phyloP scores from a whole-genome alignment of 2,329 filamentous ascomycete species.

The Mycosphaerella sp. region DNA sequence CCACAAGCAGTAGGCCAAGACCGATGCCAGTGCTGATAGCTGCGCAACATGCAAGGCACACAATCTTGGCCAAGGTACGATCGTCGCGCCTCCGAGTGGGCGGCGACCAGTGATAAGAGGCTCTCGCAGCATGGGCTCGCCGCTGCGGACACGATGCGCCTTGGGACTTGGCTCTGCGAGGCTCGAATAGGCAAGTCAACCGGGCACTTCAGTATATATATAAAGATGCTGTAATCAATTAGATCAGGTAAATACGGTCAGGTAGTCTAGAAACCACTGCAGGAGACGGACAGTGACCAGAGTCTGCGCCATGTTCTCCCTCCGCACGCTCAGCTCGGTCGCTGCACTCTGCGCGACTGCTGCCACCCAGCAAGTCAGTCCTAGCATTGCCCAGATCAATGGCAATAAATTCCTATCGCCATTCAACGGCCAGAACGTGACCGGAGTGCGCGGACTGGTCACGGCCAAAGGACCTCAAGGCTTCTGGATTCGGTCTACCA shows the following conservation, averaged over 20 bases:
- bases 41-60: slow-evolving; percentile 3
- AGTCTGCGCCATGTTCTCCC: slow-evolving; percentile 1
- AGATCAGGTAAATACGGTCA: background rate
- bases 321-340: slow-evolving; percentile 4
- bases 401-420: slow-evolving; percentile 59
- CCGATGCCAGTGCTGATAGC: background rate
- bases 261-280: background rate
- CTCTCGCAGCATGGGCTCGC: background rate
- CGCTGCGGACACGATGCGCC: slow-evolving; percentile 1
- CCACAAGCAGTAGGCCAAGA: slow-evolving; percentile 6
- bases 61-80: slow-evolving; percentile 3
- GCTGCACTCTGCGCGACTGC: slow-evolving; percentile 9
- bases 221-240: background rate
- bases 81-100: slow-evolving; percentile 1
- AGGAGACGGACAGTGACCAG: too few relatives aligned
- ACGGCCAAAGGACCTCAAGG: slow-evolving; percentile 58
- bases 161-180: background rate
- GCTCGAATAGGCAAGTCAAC: slow-evolving; percentile 12
- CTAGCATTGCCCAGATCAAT: slow-evolving; percentile 50
- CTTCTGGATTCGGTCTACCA: slow-evolving; percentile 58
- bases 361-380: slow-evolving; percentile 15
- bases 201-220: slow-evolving; percentile 7
- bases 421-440: slow-evolving; percentile 51
- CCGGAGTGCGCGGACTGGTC: slow-evolving; percentile 54
- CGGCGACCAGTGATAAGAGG: background rate